Evolutionary conservation across 2,329 filamentous ascomycete genomes (phyloP), one percentile per base, ranked within the genome.

Genomic region (Neurospora sp.): DNA sequence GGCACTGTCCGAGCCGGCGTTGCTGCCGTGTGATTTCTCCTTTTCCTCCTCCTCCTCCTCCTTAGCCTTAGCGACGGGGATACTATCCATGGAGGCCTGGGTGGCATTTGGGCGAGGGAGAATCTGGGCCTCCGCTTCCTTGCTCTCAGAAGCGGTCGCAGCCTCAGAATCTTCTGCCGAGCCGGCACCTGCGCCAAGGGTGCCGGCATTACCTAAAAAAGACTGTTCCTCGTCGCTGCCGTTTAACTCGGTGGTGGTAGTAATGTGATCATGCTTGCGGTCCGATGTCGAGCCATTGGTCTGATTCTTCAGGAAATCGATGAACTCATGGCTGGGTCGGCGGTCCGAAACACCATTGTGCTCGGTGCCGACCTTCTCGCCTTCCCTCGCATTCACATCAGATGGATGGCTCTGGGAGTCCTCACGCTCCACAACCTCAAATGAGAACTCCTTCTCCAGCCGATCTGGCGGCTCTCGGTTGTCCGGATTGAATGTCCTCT

Each of bases 191-290:
- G 85, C 86, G 87, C 87, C 87, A 87, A 86, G 83, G 85, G 84
- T 89, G 85, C 82, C 87, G 87, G 88, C 86, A 84, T 86, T 87
- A 89, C 81, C 88, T 89, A 89, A 89, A 89, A 90, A 89, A 89
- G 87, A 87, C 81, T 84, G 79, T 79, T 82, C 81, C 72, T 79
- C 78, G 57, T 78, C 76, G 71, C 73, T 71, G 73, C 77, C 77
- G 67, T 80, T 77, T 69, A 62, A 5, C 28, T 62, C 52, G 52
- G 52, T 62, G 52, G 52, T 62, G 52, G 52, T 15, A 1, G 36
- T 33, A 2, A 36, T 36, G 6, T 62, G 52, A 1, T 62, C 52
- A 3, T 62, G 52, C 6, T 62, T 62, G 28, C 23, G 23, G 15
- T 17, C 28, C 15, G 52, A 62, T 62, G 52, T 5, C 28, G 52